Conservation (phyloP, 208 protist species). For the Trypanosoma vivax region DNA sequence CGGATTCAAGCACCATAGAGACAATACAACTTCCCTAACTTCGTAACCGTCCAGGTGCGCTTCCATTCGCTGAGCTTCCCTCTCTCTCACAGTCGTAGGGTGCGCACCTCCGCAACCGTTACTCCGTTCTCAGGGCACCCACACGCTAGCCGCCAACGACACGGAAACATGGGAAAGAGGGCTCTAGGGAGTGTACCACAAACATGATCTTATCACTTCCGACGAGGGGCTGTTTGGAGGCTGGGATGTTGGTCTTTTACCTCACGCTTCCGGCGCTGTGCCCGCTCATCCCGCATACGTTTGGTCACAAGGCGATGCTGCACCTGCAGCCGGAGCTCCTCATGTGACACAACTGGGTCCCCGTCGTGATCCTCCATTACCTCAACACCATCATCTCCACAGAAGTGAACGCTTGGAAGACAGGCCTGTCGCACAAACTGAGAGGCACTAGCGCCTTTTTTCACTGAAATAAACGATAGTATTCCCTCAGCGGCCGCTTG, state of each 20-base stretch:
- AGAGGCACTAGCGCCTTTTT: slow-evolving; percentile 53
- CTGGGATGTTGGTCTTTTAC: slow-evolving; percentile 17
- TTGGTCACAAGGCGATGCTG: slow-evolving; percentile 59
- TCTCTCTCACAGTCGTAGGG: no score
- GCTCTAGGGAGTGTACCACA: neutral
- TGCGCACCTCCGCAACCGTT: no score
- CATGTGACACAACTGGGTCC: slow-evolving; percentile 77
- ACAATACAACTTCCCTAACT: no score
- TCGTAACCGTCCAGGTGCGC: no score
- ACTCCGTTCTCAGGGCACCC: no score
- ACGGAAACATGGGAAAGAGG: neutral
- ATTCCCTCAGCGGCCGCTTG: slow-evolving; percentile 24
- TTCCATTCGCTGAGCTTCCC: no score
- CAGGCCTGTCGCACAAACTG: slow-evolving; percentile 54
- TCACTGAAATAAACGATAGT: slow-evolving; percentile 32
- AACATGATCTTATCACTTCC: slow-evolving; percentile 1
- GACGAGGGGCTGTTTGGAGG: slow-evolving; percentile 1
- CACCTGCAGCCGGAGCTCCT: slow-evolving; percentile 78
- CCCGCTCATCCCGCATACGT: slow-evolving; percentile 78
- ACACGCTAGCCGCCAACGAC: no score
- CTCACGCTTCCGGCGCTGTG: slow-evolving; percentile 54
- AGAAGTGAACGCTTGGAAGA: slow-evolving; percentile 73
- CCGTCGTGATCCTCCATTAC: slow-evolving; percentile 42
- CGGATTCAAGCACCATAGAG: no score
- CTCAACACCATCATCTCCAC: slow-evolving; percentile 29